These are phyloP conservation scores for Pestalotiopsis sp. DNA, from an alignment of 2,329 filamentous ascomycete genomes.

Conservation along the genomic window DNA sequence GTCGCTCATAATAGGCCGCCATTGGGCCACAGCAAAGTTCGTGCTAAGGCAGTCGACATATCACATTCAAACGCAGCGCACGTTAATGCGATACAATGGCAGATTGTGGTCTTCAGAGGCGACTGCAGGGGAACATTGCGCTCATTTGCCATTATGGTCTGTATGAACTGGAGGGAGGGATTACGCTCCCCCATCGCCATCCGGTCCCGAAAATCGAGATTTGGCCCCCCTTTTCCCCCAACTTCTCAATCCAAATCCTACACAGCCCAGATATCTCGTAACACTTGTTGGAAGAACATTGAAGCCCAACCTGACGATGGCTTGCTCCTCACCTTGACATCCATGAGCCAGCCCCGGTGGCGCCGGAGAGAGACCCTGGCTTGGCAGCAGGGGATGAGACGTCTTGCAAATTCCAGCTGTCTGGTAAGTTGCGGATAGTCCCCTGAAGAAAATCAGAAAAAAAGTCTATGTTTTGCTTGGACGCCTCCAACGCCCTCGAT, in stretches of 20 bases:
- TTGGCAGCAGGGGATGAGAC: background rate
- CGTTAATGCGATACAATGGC: background rate
- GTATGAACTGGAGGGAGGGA: background rate
- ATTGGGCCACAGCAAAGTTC: background rate
- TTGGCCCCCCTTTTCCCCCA: background rate
- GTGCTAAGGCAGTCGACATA: background rate
- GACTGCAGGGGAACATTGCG: background rate
- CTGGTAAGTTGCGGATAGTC: constrained; percentile 2
- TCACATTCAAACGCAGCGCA: background rate
- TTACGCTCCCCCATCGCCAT: background rate
- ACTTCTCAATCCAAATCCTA: background rate
- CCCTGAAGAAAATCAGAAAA: background rate
- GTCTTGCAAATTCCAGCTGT: background rate
- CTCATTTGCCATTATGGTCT: background rate
- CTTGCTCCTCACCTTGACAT: background rate
- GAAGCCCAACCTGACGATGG: background rate
- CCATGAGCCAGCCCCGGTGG: background rate
- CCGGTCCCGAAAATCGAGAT: background rate
- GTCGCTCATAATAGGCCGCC: background rate
- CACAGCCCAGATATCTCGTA: background rate
- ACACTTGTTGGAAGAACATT: background rate
- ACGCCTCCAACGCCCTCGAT: background rate
- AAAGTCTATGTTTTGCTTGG: background rate
- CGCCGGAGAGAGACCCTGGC: background rate
- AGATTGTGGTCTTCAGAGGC: background rate